phyloP scores from a whole-genome alignment of 257 asterid genomes.

The Fraxinus americana region DNA sequence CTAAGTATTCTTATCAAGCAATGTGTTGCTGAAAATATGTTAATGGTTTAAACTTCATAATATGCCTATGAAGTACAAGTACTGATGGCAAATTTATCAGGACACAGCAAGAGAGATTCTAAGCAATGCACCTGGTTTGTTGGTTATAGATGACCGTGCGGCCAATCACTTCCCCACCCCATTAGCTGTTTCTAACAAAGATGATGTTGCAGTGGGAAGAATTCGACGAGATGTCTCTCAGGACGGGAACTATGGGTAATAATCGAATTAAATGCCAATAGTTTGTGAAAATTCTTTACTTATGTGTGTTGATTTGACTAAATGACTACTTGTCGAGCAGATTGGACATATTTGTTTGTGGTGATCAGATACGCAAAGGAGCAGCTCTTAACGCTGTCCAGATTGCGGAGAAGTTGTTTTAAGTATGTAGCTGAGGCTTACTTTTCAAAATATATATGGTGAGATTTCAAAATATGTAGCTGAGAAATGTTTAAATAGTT shows the following conservation, averaged over 20 bases:
- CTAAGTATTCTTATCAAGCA: neutral
- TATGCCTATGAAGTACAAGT: neutral
- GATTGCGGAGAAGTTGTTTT: slow-evolving; percentile 81
- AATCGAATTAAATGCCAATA: neutral
- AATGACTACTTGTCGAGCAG: slow-evolving; percentile 32
- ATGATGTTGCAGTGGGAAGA: slow-evolving; percentile 93
- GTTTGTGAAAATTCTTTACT: neutral
- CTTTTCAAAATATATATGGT: neutral
- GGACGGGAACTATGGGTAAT: slow-evolving; percentile 86
- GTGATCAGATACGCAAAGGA: slow-evolving; percentile 97
- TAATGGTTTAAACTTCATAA: neutral
- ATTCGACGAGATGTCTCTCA: slow-evolving; percentile 85
- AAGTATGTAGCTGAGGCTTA: slow-evolving; percentile 15
- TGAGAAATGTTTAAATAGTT: neutral
- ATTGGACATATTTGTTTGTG: slow-evolving; percentile 91
- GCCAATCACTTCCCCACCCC: slow-evolving; percentile 89
- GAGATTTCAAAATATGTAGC: neutral
- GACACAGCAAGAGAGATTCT: neutral
- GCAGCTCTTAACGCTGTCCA: slow-evolving; percentile 92
- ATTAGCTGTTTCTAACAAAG: slow-evolving; percentile 77
- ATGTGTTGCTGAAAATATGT: no score
- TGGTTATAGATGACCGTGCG: slow-evolving; percentile 80
- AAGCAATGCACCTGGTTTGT: slow-evolving; percentile 43
- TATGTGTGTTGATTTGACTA: neutral
- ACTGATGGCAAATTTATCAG: neutral